These are phyloP conservation scores for Purpureocillium lavendulum DNA, from an alignment of 2,329 filamentous ascomycete species.

Conservation along the genomic window DNA sequence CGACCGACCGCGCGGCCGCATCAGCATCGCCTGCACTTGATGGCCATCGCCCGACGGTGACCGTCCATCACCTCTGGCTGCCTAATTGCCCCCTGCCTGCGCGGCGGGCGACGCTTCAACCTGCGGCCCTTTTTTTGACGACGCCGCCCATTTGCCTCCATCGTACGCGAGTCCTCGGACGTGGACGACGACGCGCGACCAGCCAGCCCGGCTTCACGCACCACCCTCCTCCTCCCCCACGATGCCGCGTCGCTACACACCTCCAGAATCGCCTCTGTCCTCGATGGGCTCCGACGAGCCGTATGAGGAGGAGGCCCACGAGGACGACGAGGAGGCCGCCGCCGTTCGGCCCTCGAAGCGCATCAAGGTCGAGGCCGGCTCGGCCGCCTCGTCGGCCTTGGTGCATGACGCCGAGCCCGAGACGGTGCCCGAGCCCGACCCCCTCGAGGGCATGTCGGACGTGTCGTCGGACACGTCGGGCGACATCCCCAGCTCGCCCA, in stretches of 20 bases:
- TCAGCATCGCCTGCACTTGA: not conserved
- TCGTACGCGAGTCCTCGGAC: too few relatives aligned
- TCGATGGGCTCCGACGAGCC: conserved; percentile 37
- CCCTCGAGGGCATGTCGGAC: conserved; percentile 54
- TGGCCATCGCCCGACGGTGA: conserved; percentile 1
- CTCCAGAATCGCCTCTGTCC: conserved; percentile 38
- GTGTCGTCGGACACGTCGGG: conserved; percentile 88
- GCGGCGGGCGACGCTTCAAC: not conserved
- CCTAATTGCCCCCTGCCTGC: not conserved
- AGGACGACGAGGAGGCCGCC: conserved; percentile 28
- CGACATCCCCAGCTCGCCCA: conserved; percentile 66
- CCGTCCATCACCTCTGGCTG: not conserved
- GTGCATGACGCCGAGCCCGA: conserved; percentile 35
- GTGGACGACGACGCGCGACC: too few relatives aligned
- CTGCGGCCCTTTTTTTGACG: too few relatives aligned
- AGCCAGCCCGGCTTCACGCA: too few relatives aligned
- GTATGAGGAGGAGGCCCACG: conserved; percentile 37
- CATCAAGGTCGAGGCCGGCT: conserved; percentile 34
- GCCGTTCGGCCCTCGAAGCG: conserved; percentile 38
- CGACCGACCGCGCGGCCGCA: too few relatives aligned
- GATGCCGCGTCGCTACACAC: conserved; percentile 18
- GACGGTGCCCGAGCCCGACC: conserved; percentile 38
- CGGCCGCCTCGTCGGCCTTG: conserved; percentile 35
- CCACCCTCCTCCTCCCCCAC: not conserved
- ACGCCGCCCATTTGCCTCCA: too few relatives aligned